phyloP scores from a whole-genome alignment of 495 filamentous ascomycete genomes.

The Pyrenopolyporus hunteri region DNA sequence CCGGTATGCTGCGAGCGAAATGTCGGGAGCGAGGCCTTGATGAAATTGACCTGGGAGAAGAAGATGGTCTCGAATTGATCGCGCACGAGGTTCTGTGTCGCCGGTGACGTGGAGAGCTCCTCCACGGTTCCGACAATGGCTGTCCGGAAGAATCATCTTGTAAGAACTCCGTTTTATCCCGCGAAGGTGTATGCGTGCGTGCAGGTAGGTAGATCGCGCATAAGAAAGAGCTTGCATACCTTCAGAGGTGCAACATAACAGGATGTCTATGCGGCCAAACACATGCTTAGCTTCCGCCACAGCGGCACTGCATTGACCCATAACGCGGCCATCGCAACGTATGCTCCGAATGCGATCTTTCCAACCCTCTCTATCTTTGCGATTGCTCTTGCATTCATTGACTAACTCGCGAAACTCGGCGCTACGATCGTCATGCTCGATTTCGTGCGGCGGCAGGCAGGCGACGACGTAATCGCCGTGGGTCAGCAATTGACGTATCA shows the following conservation, averaged over 20 bases:
- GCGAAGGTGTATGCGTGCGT: background rate
- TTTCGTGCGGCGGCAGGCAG: conserved; percentile 72
- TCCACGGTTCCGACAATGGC: conserved; percentile 91
- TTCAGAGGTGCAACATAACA: conserved; percentile 87
- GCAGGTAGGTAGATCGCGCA: background rate
- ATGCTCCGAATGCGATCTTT: conserved; percentile 63
- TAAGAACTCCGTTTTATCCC: conserved; percentile 23
- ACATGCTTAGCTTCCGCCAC: conserved; percentile 82
- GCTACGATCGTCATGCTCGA: conserved; percentile 63
- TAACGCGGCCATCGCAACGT: conserved; percentile 61
- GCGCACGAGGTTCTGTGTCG: conserved; percentile 77
- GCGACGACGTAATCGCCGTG: conserved; percentile 88
- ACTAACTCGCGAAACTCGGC: conserved; percentile 62
- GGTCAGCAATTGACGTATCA: conserved; percentile 75
- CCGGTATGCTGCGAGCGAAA: conserved; percentile 80
- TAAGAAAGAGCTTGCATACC: conserved; percentile 52
- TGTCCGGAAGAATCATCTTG: conserved; percentile 42
- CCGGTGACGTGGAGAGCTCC: conserved; percentile 76
- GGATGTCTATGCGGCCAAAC: conserved; percentile 87
- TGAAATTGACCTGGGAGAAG: conserved; percentile 93
- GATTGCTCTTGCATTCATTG: conserved; percentile 62
- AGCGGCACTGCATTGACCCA: conserved; percentile 74
- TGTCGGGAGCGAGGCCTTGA: conserved; percentile 83
- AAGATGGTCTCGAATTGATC: conserved; percentile 95
- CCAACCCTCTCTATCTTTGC: conserved; percentile 62